Evolutionary conservation across 2,329 filamentous ascomycete genomes (phyloP).

Genomic region (Xylaria sp.): DNA sequence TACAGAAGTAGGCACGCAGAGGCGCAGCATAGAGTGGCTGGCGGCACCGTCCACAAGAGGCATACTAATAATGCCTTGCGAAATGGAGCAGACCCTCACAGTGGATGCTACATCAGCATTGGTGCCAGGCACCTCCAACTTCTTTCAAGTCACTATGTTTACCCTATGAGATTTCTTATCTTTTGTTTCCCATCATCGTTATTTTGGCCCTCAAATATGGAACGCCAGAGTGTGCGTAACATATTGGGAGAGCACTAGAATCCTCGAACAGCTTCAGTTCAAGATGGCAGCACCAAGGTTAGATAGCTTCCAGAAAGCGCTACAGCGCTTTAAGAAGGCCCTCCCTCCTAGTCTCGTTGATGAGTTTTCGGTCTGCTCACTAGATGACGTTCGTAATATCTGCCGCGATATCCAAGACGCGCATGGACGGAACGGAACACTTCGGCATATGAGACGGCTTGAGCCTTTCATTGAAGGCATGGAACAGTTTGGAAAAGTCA

Average conservation of each 20-base stretch:
- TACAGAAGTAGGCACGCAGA: too few species aligned
- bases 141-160: not conserved
- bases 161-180: too few species aligned
- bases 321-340: not conserved
- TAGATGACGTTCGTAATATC: not conserved
- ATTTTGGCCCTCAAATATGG: not conserved
- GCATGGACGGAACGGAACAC: not conserved
- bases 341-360: not conserved
- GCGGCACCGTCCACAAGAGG: too few species aligned
- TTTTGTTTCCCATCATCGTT: too few species aligned
- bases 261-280: not conserved
- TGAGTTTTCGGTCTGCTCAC: slow-evolving; percentile 4
- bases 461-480: slow-evolving; percentile 14
- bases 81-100: not conserved
- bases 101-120: not conserved
- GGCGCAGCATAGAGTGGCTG: too few species aligned
- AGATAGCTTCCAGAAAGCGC: slow-evolving; percentile 7
- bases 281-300: not conserved
- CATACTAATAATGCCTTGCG: too few species aligned
- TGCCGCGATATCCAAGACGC: slow-evolving; percentile 2
- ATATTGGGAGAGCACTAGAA: not conserved
- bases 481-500: slow-evolving; percentile 13
- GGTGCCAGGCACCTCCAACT: not conserved
- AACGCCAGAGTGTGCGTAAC: not conserved
- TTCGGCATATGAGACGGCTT: slow-evolving; percentile 10